These are phyloP conservation scores for Prunus padus DNA, from an alignment of 306 rosid genomes.

Conservation along the genomic window DNA sequence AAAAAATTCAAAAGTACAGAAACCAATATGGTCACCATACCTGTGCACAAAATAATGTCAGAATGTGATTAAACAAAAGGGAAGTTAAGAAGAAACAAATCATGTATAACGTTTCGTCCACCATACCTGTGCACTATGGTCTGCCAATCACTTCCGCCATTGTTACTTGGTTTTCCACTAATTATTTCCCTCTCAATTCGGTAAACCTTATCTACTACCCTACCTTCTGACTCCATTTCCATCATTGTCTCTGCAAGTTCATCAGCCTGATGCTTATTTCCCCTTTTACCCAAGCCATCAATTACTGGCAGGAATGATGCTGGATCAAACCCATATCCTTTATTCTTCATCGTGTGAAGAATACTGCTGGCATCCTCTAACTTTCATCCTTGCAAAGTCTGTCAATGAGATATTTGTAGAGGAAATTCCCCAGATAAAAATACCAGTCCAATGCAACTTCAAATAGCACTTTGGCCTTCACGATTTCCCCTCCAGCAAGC, in stretches of 20 bases:
- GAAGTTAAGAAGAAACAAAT: constrained; percentile 17
- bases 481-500: constrained; percentile 56
- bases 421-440: constrained; percentile 57
- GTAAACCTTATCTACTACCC: constrained; percentile 36
- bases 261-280: constrained; percentile 68
- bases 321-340: constrained; percentile 64
- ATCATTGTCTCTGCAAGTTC: constrained; percentile 74
- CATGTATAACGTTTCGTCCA: constrained; percentile 4
- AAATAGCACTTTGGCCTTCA: constrained; percentile 64
- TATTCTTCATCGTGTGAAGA: constrained; percentile 59
- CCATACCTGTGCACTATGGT: constrained; percentile 75
- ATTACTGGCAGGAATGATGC: constrained; percentile 77
- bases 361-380: constrained; percentile 66
- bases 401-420: constrained; percentile 65
- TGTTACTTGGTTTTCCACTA: constrained; percentile 35
- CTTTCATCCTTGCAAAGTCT: constrained; percentile 65
- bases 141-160: constrained; percentile 61
- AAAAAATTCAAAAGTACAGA: not conserved
- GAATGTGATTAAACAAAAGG: not conserved
- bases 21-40: not conserved
- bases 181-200: constrained; percentile 28
- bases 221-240: constrained; percentile 67
- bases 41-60: not conserved
- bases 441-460: constrained; percentile 66
- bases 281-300: constrained; percentile 75